Percentiles rank a stretch among this genome's conserved stretches.
phyloP scores from a whole-genome alignment of 1,139 yeast species.

The Scheffersomyces quercinus region DNA sequence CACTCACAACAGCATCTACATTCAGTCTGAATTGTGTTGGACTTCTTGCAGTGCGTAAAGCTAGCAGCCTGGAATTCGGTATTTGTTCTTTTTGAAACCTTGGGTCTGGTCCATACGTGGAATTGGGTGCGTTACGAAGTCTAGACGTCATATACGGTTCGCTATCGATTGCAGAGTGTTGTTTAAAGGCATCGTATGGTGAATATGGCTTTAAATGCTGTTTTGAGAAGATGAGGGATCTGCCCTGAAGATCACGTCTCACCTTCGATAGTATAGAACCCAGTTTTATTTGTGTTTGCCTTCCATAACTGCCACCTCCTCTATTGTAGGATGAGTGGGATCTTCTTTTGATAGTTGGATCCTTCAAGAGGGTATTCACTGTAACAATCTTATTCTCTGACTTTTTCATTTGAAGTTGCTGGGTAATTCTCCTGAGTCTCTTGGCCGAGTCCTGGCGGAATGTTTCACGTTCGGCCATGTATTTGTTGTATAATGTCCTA shows the following conservation, averaged over 20 bases:
- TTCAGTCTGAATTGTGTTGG: neutral
- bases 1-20: too few relatives aligned
- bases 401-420: conserved; percentile 42
- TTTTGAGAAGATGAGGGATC: conserved; percentile 37
- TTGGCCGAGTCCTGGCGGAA: conserved; percentile 54
- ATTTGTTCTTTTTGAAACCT: neutral
- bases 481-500: conserved; percentile 44
- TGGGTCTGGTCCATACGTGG: conserved; percentile 2
- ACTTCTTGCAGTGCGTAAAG: neutral
- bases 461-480: conserved; percentile 42
- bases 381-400: conserved; percentile 47
- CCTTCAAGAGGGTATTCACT: conserved; percentile 37
- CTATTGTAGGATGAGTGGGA: conserved; percentile 1
- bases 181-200: conserved; percentile 26
- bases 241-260: conserved; percentile 30
- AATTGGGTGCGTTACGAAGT: conserved; percentile 2
- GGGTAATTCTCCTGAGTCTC: conserved; percentile 46
- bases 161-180: neutral
- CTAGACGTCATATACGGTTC: neutral
- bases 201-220: conserved; percentile 17
- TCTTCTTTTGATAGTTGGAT: conserved; percentile 38
- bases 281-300: conserved; percentile 12
- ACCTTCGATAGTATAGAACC: conserved; percentile 40
- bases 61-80: neutral
- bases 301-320: conserved; percentile 7